Evolutionary conservation across 371 early-diverging fungal species (phyloP).

Genomic region (Capillidium heterosporum): DNA sequence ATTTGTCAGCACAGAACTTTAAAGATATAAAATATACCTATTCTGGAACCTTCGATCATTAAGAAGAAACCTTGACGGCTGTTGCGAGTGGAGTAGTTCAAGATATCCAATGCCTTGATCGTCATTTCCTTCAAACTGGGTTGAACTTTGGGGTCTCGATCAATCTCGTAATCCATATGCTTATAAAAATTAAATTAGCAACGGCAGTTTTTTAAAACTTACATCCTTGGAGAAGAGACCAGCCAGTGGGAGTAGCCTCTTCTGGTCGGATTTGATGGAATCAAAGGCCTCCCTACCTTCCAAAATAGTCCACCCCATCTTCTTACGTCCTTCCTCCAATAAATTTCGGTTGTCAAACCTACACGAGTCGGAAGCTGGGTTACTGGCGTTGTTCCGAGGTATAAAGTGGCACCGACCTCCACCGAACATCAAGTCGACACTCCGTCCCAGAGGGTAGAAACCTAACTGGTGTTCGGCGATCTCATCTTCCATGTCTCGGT

Average conservation of each 20-base stretch:
- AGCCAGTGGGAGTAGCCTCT: constrained; percentile 41
- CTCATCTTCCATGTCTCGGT: constrained; percentile 51
- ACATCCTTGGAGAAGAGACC: constrained; percentile 50
- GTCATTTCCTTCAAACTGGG: constrained; percentile 82
- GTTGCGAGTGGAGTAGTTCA: constrained; percentile 20
- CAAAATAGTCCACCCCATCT: constrained; percentile 38
- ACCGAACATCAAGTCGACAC: constrained; percentile 78
- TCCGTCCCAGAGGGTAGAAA: constrained; percentile 53
- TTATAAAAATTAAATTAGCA: constrained; percentile 2
- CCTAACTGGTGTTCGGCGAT: constrained; percentile 88
- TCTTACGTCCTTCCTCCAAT: constrained; percentile 17
- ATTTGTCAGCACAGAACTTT: too few relatives aligned
- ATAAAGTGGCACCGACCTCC: constrained; percentile 78
- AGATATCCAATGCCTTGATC: constrained; percentile 41
- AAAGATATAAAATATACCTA: constrained; percentile 14
- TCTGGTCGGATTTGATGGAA: constrained; percentile 10
- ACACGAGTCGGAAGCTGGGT: constrained; percentile 24
- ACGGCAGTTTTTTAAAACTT: constrained; percentile 6
- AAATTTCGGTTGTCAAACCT: constrained; percentile 49
- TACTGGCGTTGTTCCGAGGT: constrained; percentile 21
- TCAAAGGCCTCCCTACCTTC: constrained; percentile 36
- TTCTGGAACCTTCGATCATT: constrained; percentile 90
- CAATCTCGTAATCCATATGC: constrained; percentile 85
- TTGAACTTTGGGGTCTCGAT: constrained; percentile 39
- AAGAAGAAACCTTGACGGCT: constrained; percentile 67